Percentiles rank a stretch among this genome's conserved stretches.
These are phyloP conservation scores for Yarrowia yakushimensis DNA, from an alignment of 805 yeast species.

Conservation along the genomic window DNA sequence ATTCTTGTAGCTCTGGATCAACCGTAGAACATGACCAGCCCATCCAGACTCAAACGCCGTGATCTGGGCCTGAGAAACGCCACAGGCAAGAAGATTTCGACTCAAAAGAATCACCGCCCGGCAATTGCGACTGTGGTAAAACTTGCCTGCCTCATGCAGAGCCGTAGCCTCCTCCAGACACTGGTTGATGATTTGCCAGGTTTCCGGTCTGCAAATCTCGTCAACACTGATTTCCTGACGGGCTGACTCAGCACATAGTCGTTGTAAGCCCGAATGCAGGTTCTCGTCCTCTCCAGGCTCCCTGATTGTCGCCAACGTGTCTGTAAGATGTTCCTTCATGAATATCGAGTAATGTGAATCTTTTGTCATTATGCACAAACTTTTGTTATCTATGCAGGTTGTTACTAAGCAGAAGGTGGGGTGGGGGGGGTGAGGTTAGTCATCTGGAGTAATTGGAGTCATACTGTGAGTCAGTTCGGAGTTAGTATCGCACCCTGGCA, in stretches of 20 bases:
- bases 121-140: conserved; percentile 14
- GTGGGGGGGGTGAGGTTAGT: no score
- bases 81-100: conserved; percentile 9
- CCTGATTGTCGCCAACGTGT: neutral
- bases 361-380: neutral
- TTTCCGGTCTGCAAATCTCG: neutral
- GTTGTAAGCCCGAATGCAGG: neutral
- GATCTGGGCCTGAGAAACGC: conserved; percentile 1
- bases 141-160: neutral
- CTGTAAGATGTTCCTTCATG: neutral
- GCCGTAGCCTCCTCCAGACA: neutral
- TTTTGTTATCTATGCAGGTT: neutral
- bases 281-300: conserved; percentile 1
- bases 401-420: neutral
- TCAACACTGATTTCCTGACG: neutral
- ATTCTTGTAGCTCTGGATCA: conserved; percentile 5
- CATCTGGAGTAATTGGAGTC: no score
- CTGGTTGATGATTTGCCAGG: neutral
- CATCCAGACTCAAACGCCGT: conserved; percentile 9
- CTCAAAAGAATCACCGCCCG: conserved; percentile 1
- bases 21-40: neutral
- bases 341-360: no score
- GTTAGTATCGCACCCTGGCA: no score
- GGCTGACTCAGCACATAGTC: neutral
- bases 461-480: no score